Conservation (phyloP, 2,329 filamentous ascomycete species). For the Cytospora schulzeri region DNA sequence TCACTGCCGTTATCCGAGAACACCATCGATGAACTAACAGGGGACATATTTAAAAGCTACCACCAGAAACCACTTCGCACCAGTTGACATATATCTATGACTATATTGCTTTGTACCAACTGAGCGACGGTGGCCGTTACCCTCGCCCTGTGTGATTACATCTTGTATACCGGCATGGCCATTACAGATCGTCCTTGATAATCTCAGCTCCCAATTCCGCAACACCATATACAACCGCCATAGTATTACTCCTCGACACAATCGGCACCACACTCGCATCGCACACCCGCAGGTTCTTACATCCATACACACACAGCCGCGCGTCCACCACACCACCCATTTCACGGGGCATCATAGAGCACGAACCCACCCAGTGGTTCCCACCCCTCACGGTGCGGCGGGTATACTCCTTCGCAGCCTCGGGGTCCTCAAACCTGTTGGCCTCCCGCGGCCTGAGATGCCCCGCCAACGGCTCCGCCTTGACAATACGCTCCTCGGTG, state of each 20-base stretch:
- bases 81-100: too few species aligned
- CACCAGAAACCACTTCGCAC: too few species aligned
- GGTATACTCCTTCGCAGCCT: neutral
- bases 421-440: neutral
- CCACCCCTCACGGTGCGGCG: neutral
- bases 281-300: conserved; percentile 44
- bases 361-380: conserved; percentile 41
- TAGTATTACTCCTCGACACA: conserved; percentile 26
- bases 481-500: neutral
- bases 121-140: too few species aligned
- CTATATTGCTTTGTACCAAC: too few species aligned
- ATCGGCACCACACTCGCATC: conserved; percentile 46
- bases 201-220: conserved; percentile 41
- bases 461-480: neutral
- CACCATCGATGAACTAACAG: too few species aligned
- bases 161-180: too few species aligned
- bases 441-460: neutral
- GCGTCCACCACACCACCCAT: conserved; percentile 45
- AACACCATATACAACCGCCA: conserved; percentile 26
- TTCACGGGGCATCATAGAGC: conserved; percentile 44
- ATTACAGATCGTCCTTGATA: conserved; percentile 27
- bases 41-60: too few species aligned
- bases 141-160: too few species aligned
- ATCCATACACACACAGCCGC: conserved; percentile 44
- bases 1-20: too few species aligned